Evolutionary conservation across 1,139 yeast species (phyloP).

Genomic region (Meyerozyma guilliermondii): DNA sequence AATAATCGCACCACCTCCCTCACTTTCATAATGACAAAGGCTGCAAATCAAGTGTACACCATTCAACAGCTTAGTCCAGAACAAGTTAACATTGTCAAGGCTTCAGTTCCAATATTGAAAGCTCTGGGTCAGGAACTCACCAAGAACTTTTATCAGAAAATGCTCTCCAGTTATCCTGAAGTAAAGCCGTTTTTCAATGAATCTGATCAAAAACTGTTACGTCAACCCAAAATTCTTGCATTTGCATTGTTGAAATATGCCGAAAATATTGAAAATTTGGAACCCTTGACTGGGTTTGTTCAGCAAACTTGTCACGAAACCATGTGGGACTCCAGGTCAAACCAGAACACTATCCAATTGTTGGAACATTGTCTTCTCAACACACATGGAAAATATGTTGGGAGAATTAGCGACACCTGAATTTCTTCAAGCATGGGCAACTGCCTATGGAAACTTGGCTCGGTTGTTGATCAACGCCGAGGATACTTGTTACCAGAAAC

Average conservation of each 20-base stretch:
- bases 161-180: constrained; percentile 50
- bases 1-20: too few relatives aligned
- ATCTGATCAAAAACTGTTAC: constrained; percentile 49
- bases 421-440: constrained; percentile 60
- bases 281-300: constrained; percentile 50
- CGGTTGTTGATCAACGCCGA: constrained; percentile 56
- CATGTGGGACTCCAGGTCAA: constrained; percentile 60
- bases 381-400: constrained; percentile 49
- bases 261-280: constrained; percentile 54
- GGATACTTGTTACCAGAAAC: constrained; percentile 36
- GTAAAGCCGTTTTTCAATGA: constrained; percentile 58
- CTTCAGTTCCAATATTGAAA: constrained; percentile 57
- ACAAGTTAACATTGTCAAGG: constrained; percentile 40
- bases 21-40: too few relatives aligned
- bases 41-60: constrained; percentile 9
- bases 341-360: constrained; percentile 64
- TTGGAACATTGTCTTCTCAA: constrained; percentile 51
- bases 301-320: constrained; percentile 56
- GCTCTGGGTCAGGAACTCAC: constrained; percentile 54
- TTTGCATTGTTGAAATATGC: constrained; percentile 61
- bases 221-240: constrained; percentile 65
- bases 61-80: constrained; percentile 20
- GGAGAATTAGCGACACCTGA: constrained; percentile 57
- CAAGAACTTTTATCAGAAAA: constrained; percentile 46
- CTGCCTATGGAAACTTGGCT: constrained; percentile 63